phyloP scores from a whole-genome alignment of 164 flowering plant genomes.

The Saururus chinensis region DNA sequence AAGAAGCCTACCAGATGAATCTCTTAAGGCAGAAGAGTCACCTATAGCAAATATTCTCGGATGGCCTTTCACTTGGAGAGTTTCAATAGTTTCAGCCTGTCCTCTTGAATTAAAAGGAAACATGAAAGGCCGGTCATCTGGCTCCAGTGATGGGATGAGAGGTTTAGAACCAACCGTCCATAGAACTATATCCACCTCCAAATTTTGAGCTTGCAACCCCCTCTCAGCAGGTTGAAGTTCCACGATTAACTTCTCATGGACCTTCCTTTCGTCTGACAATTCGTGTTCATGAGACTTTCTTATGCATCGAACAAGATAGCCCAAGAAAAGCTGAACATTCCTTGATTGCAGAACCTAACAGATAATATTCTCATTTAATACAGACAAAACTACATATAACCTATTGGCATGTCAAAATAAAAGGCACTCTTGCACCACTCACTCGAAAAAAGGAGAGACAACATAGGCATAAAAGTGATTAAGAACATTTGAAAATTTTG shows the following conservation, averaged over 20 bases:
- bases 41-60: constrained; percentile 93
- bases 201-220: constrained; percentile 46
- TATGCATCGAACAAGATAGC: constrained; percentile 69
- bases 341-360: constrained; percentile 77
- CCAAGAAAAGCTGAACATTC: constrained; percentile 69
- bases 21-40: constrained; percentile 85
- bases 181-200: constrained; percentile 79
- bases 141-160: constrained; percentile 50
- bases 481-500: neutral
- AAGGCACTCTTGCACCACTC: neutral
- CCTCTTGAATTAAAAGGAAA: constrained; percentile 79
- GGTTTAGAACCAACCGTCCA: constrained; percentile 95
- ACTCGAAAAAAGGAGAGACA: neutral
- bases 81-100: constrained; percentile 95
- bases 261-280: constrained; percentile 15
- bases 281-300: constrained; percentile 24
- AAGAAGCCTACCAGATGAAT: constrained; percentile 63
- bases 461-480: neutral
- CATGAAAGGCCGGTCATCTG: constrained; percentile 17
- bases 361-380: too few relatives aligned
- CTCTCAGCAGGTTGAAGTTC: constrained; percentile 80
- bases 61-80: constrained; percentile 92
- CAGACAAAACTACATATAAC: too few relatives aligned
- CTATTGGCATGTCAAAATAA: neutral
- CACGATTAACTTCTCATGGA: constrained; percentile 30